Base-by-base conservation (phyloP, 2,329 filamentous ascomycete species). In the Fusarium aywerte region DNA sequence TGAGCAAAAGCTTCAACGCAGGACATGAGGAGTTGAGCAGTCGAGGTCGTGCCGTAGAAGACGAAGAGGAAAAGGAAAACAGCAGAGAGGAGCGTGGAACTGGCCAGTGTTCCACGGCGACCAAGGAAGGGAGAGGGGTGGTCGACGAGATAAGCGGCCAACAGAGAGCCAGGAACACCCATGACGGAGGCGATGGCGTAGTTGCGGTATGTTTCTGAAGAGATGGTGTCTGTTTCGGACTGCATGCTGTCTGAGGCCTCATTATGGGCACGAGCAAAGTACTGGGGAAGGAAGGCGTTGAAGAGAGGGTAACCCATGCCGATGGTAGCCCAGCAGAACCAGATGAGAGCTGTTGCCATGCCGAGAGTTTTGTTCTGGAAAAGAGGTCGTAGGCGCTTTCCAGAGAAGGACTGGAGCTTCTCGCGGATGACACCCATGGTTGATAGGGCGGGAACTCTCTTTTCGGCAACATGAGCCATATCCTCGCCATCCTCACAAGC, bases 241-340 rank as follows among this genome's bases (percentile, higher is more conserved):
- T 75, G 69, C 15, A 75, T 52, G n/a, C 58, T 65, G 5, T 68
- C 74, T 13, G 64, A 67, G 32, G 68, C 57, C 18, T 67, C 81
- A 32, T 79, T 79, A 25, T 87, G 84, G 56, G 88, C 85, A 33
- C 74, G 77, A 23, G 89, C 86, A 60, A 96, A 87, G 74, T 96
- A 96, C 70, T 96, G 91, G 1, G 93, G 93, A n/a, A 97, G 84
- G 79, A 96, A 96, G 51, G 91, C 90, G 77, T 96, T 96, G 85
- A 95, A 97, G 3, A 97, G 85, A 1, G 92, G 92, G 74, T 95
- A 96, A 4, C 89, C 92, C 87, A 96, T 91, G 61, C 92, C 92
- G 68, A 96, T 94, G 15, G 87, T 89, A 0, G 89, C 84, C 92
- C 92, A 96, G 75, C 88, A 89, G 77, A 93, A 91, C 91, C 91